These are phyloP conservation scores for Pleomassaria siparia DNA, from an alignment of 2,329 filamentous ascomycete genomes.

Conservation along the genomic window DNA sequence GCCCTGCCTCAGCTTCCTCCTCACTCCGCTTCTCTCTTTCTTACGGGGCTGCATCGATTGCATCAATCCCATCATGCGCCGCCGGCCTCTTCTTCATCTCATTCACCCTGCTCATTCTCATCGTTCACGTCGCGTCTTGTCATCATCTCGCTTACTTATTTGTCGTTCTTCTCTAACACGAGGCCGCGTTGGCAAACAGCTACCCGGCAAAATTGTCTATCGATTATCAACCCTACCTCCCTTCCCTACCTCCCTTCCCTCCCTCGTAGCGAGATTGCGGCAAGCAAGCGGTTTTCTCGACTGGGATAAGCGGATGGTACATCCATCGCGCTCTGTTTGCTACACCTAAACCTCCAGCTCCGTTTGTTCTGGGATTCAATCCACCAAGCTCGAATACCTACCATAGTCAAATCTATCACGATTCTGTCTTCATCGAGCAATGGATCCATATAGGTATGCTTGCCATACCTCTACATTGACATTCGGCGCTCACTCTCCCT, in stretches of 20 bases:
- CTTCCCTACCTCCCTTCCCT: constrained; percentile 28
- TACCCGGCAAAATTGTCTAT: constrained; percentile 32
- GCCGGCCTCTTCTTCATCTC: constrained; percentile 30
- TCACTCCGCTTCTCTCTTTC: constrained; percentile 34
- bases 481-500: constrained; percentile 15
- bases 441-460: constrained; percentile 44
- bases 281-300: constrained; percentile 14
- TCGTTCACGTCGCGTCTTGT: constrained; percentile 31
- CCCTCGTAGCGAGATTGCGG: constrained; percentile 27
- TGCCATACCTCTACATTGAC: neutral
- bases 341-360: constrained; percentile 11
- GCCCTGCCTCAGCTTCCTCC: constrained; percentile 29
- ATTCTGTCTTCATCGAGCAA: constrained; percentile 13
- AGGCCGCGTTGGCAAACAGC: constrained; percentile 47
- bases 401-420: too few relatives aligned
- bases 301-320: constrained; percentile 21
- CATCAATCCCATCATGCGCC: constrained; percentile 34
- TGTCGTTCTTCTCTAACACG: constrained; percentile 43
- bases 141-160: constrained; percentile 34
- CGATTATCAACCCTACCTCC: constrained; percentile 24
- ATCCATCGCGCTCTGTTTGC: constrained; percentile 13
- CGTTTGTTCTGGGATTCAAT: too few relatives aligned
- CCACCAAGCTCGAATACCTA: too few relatives aligned
- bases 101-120: constrained; percentile 25
- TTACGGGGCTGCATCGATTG: constrained; percentile 31